Percentiles rank a stretch among this genome's conserved stretches.
phyloP scores from a whole-genome alignment of 345 rosid genomes.

The Mangifera indica region DNA sequence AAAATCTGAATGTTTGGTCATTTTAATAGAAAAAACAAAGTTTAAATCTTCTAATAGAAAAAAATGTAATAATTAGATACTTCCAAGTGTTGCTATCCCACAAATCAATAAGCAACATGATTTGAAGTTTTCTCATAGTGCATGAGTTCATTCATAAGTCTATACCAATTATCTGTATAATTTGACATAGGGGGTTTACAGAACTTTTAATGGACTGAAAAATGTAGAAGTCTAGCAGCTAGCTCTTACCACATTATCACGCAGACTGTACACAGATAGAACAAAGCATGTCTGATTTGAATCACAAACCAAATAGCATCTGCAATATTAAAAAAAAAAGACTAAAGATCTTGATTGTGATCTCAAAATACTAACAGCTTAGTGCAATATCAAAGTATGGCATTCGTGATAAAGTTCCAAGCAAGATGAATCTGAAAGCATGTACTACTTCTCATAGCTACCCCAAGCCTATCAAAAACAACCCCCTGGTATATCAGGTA shows the following conservation, averaged over 20 bases:
- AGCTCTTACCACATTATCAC: slow-evolving; percentile 47
- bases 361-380: background rate
- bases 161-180: background rate
- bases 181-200: background rate
- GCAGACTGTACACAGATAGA: slow-evolving; percentile 59
- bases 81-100: no score
- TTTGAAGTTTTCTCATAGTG: background rate
- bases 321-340: slow-evolving; percentile 31
- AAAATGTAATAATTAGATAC: no score
- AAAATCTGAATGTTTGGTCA: no score
- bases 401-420: background rate
- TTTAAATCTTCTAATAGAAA: no score
- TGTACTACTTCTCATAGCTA: background rate
- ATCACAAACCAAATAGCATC: slow-evolving; percentile 66
- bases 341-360: slow-evolving; percentile 4
- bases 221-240: slow-evolving; percentile 10
- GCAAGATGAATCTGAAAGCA: background rate
- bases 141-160: background rate
- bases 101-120: background rate
- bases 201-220: background rate
- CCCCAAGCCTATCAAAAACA: no score
- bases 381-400: background rate
- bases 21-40: no score
- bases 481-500: background rate
- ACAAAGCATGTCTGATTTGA: slow-evolving; percentile 55